Base-by-base conservation (phyloP, 371 early-diverging fungal species). In the Homolaphlyctis polyrhiza region DNA sequence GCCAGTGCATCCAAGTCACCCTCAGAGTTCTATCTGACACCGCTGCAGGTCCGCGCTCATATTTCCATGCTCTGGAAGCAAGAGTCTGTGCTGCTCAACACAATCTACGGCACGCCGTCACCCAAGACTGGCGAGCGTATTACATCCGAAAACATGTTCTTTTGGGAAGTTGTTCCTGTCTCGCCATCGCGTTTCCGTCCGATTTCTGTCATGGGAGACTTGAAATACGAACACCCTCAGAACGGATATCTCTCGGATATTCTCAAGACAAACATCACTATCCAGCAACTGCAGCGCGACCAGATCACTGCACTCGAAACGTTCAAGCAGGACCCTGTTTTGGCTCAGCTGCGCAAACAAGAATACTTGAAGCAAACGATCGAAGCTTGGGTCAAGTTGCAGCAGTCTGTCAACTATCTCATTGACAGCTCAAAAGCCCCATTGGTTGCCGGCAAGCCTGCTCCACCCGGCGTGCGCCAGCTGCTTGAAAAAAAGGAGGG, bases 401-500 rank as follows among this genome's bases (percentile, higher is more conserved):
- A 97, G 79, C 84, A 88, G 64, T 82, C 84, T 23, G 96, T 96
- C 65, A 96, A 97, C 77, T 88, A 86, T 50, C 84, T 95, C 35
- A 91, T 97, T 69, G 99, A 99, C 79, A 88, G 87, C 34, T 85
- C 97, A 25, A 93, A 92, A 76, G 90, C 75, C 32, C 77, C 81
- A 1, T 25, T 60, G 18, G 54, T 61, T 33, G 67, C 81, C 23
- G 72, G 71, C 28, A 74, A 73, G 71, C 76, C 23, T 83, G 87
- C 65, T 0, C 87, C 94, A 21, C 87, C 91, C 11, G 98, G 98
- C 70, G 92, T 98, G 59, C 91, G 95, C 50, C 98, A 99, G 77
- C 75, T 97, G 11, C 80, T 99, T 55, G 99, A 99, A 79, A 99
- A 98, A 91, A 99, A 99, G 84, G 99, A 99, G 73, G 99, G 99